Evolutionary conservation across 352 stramenopile species (phyloP).

Genomic region (Blastocystis sp.): DNA sequence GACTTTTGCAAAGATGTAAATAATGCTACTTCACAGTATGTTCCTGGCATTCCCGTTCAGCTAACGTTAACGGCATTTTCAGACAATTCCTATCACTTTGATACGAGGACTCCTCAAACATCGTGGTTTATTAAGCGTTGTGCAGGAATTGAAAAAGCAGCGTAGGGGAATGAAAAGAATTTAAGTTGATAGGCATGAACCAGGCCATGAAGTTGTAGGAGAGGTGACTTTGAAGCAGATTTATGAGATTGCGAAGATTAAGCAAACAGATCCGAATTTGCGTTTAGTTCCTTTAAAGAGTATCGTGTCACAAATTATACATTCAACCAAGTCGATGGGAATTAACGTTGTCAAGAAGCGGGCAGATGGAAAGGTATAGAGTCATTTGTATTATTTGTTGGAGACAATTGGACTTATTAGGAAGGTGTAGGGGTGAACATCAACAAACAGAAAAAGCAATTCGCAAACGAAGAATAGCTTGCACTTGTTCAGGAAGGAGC

Average conservation of each 20-base stretch:
- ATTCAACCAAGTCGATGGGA: slow-evolving; percentile 63
- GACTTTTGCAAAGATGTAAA: slow-evolving; percentile 99
- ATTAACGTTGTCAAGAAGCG: slow-evolving; percentile 62
- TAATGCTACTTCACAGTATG: slow-evolving; percentile 84
- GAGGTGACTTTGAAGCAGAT: slow-evolving; percentile 88
- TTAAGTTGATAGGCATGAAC: slow-evolving; percentile 46
- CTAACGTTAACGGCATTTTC: slow-evolving; percentile 86
- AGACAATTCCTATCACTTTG: slow-evolving; percentile 92
- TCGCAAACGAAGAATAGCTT: neutral
- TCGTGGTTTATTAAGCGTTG: slow-evolving; percentile 88
- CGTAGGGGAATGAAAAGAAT: slow-evolving; percentile 70
- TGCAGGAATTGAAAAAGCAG: slow-evolving; percentile 79
- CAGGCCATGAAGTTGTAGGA: slow-evolving; percentile 78
- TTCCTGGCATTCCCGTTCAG: slow-evolving; percentile 85
- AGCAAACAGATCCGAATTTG: slow-evolving; percentile 88
- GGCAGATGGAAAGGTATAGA: slow-evolving; percentile 56
- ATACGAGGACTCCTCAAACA: slow-evolving; percentile 87
- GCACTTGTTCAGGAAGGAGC: neutral
- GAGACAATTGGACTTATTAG: neutral
- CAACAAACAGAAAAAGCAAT: slow-evolving; percentile 5
- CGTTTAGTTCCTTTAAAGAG: slow-evolving; percentile 86
- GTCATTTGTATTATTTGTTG: slow-evolving; percentile 48
- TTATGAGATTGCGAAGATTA: slow-evolving; percentile 96
- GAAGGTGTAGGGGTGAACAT: neutral
- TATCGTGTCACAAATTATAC: slow-evolving; percentile 72